These are phyloP conservation scores for Diatrype stigma DNA, from an alignment of 2,329 filamentous ascomycete genomes.

Conservation along the genomic window DNA sequence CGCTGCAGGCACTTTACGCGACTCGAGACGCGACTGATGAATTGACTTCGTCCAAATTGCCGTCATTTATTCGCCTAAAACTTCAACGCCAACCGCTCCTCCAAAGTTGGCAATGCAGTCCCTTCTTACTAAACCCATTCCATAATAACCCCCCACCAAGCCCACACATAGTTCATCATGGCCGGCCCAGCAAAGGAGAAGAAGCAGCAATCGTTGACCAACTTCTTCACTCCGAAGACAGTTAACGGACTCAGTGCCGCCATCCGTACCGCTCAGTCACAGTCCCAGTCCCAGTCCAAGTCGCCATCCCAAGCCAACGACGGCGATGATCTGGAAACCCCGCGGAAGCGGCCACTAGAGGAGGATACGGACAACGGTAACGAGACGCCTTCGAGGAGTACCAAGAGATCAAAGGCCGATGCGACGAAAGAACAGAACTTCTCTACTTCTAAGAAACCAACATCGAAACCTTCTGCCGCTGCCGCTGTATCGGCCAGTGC, in stretches of 20 bases:
- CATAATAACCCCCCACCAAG: not conserved
- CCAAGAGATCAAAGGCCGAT: conserved; percentile 43
- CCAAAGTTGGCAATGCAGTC: not conserved
- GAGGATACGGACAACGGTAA: conserved; percentile 43
- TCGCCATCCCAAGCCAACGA: conserved; percentile 23
- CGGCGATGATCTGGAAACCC: conserved; percentile 19
- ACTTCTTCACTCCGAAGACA: conserved; percentile 70
- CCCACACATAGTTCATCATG: conserved; percentile 22
- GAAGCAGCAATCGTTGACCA: conserved; percentile 79
- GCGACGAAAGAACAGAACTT: conserved; percentile 36
- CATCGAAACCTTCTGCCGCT: conserved; percentile 9
- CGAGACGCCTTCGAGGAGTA: conserved; percentile 30
- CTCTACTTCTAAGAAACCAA: conserved; percentile 34
- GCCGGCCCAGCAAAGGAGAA: conserved; percentile 44
- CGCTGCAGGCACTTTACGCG: not conserved
- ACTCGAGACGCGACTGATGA: not conserved
- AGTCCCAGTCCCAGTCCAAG: conserved; percentile 16
- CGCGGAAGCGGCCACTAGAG: conserved; percentile 49
- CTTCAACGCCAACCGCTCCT: no score
- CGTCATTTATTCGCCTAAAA: no score
- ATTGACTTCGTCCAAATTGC: no score
- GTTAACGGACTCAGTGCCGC: conserved; percentile 40
- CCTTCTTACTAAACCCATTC: not conserved
- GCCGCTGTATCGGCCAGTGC: conserved; percentile 6
- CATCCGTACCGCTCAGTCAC: conserved; percentile 27